Evolutionary conservation across 2,329 filamentous ascomycete species (phyloP).

Genomic region (Leptoxyphium fumago): DNA sequence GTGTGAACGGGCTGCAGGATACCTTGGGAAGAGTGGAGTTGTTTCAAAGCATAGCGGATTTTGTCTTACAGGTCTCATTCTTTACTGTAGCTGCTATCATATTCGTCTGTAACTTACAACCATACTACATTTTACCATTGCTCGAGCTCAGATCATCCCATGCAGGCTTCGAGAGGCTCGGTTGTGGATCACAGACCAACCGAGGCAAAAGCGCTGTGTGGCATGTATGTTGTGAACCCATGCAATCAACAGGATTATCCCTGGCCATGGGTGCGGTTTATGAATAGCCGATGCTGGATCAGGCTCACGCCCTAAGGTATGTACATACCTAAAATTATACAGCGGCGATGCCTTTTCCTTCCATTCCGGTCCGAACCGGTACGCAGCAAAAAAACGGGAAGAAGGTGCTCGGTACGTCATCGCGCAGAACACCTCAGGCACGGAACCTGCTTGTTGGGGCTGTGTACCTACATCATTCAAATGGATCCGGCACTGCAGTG

Average conservation of each 20-base stretch:
- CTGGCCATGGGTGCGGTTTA: neutral
- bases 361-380: neutral
- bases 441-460: no score
- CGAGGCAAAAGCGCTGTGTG: neutral
- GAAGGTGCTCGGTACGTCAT: neutral
- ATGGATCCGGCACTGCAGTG: no score
- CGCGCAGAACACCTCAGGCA: no score
- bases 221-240: neutral
- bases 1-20: constrained; percentile 41
- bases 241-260: neutral
- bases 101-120: neutral
- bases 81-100: neutral
- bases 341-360: neutral
- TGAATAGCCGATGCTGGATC: neutral
- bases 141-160: no score
- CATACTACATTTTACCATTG: no score
- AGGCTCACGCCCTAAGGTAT: no score
- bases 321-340: neutral
- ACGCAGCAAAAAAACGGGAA: neutral
- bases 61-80: neutral
- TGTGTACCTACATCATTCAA: no score
- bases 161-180: neutral
- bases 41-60: neutral
- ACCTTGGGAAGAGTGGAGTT: neutral
- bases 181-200: neutral